Evolutionary conservation across 1,284 basidiomycete species (phyloP).

Genomic region (Boletus sp.): DNA sequence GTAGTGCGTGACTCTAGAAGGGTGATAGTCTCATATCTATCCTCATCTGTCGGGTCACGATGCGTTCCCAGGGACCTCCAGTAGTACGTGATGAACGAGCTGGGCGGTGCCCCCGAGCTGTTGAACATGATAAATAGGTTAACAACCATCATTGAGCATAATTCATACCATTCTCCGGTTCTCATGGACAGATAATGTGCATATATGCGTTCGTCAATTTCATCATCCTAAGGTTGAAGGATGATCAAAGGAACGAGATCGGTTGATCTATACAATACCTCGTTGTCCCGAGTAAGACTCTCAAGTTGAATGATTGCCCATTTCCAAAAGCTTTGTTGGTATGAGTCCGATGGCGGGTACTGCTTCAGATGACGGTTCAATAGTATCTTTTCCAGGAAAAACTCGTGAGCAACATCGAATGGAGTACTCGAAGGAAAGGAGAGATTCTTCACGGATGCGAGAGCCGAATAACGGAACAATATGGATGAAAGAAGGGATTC

Average conservation of each 20-base stretch:
- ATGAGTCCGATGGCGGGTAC: constrained; percentile 65
- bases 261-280: constrained; percentile 41
- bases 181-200: constrained; percentile 57
- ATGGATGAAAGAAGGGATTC: constrained; percentile 42
- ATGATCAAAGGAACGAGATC: neutral
- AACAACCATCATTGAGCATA: neutral
- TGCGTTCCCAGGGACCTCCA: constrained; percentile 43
- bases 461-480: constrained; percentile 57
- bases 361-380: constrained; percentile 52
- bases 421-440: constrained; percentile 42
- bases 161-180: constrained; percentile 29
- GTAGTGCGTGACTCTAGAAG: constrained; percentile 71
- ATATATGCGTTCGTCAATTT: constrained; percentile 68
- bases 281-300: constrained; percentile 39
- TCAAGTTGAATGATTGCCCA: constrained; percentile 63
- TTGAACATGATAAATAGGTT: constrained; percentile 4
- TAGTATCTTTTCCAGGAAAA: constrained; percentile 56
- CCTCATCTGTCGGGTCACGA: constrained; percentile 2
- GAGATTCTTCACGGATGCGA: constrained; percentile 49
- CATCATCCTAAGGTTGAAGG: constrained; percentile 47
- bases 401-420: constrained; percentile 49
- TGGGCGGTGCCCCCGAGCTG: constrained; percentile 43
- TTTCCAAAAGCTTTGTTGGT: constrained; percentile 73
- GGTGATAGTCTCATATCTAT: constrained; percentile 50
- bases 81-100: constrained; percentile 68